Percentiles rank a stretch among this genome's conserved stretches.
Conservation (phyloP, 192 early-diverging fungal species). For the Coemansia sp. region DNA sequence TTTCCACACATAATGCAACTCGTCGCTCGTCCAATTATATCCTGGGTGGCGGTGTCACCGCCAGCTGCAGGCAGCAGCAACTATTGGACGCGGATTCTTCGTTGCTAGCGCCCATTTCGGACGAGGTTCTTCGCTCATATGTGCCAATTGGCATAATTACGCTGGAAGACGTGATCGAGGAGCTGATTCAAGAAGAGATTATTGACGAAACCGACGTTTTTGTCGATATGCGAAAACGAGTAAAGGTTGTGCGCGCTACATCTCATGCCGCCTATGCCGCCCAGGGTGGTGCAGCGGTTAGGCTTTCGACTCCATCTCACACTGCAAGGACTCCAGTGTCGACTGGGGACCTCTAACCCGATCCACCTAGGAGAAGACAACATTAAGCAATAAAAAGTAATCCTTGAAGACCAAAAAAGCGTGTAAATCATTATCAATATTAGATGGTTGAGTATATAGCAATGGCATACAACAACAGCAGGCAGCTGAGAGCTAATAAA, state of each 20-base stretch:
- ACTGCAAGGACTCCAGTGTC: neutral
- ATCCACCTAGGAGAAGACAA: neutral
- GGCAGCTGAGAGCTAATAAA: too few relatives aligned
- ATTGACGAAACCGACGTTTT: conserved; percentile 79
- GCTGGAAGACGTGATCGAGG: conserved; percentile 82
- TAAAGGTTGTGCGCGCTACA: conserved; percentile 46
- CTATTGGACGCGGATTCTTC: conserved; percentile 15
- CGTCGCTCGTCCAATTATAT: conserved; percentile 12
- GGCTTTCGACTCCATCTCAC: neutral
- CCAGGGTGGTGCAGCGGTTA: neutral
- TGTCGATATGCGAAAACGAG: conserved; percentile 48
- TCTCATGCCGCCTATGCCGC: neutral
- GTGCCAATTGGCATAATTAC: conserved; percentile 72
- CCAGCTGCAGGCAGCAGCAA: neutral
- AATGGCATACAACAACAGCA: too few relatives aligned
- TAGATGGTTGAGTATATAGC: too few relatives aligned
- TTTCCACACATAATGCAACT: neutral
- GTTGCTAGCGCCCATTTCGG: neutral
- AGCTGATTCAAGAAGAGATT: conserved; percentile 80
- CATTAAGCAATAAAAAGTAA: neutral
- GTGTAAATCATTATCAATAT: too few relatives aligned
- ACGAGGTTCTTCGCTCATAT: conserved; percentile 49
- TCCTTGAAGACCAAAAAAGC: neutral
- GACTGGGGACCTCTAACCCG: neutral
- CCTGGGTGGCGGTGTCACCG: neutral